Evolutionary conservation across 495 filamentous ascomycete genomes (phyloP), one percentile per base, ranked within the genome.

Genomic region (Podospora anserina): DNA sequence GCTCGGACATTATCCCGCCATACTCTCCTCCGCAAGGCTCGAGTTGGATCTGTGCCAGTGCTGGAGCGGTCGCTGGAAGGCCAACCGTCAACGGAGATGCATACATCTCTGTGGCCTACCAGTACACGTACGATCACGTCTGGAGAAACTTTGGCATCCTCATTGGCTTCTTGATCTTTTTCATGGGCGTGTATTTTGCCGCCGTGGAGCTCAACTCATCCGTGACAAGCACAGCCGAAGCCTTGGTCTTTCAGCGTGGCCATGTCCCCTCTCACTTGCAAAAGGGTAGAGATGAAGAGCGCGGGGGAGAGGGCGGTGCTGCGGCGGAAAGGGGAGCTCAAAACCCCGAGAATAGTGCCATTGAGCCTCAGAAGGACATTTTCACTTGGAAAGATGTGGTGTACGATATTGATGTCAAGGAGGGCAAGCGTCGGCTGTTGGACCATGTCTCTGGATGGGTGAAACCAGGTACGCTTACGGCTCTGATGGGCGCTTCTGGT

Each of bases 141-240:
- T 93, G 91, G 91, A 87, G 91, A 19, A 93, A 94, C 74, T 91
- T 91, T 72, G 91, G 89, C 63, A 88, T 93, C 32, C 72, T 92
- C 56, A 82, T 91, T 34, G 89, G 86, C 15, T 92, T 91, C 63
- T 85, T 84, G 2, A 81, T 91, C 28, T 79, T 89, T 5, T 93
- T 92, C 71, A 84, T 93, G 65, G 66, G 86, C n/a, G 77, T 93
- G 20, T 91, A 90, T 9, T 80, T 89, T 55, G 66, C 88, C 61
- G 89, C 84, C 13, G 78, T 84, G 7, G 82, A 59, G 81, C 85
- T 70, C 77, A 85, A 27, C 86, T 89, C 67, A 75, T 81, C 65
- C 19, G 68, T 68, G 27, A 65, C 72, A 18, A 72, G 74, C 69
- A 75, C 68, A 6, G 73, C 73, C 27, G 74, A 78, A 20, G 68